Evolutionary conservation across 768 basidiomycete species (phyloP).

Genomic region (Sporobolomyces pararoseus): DNA sequence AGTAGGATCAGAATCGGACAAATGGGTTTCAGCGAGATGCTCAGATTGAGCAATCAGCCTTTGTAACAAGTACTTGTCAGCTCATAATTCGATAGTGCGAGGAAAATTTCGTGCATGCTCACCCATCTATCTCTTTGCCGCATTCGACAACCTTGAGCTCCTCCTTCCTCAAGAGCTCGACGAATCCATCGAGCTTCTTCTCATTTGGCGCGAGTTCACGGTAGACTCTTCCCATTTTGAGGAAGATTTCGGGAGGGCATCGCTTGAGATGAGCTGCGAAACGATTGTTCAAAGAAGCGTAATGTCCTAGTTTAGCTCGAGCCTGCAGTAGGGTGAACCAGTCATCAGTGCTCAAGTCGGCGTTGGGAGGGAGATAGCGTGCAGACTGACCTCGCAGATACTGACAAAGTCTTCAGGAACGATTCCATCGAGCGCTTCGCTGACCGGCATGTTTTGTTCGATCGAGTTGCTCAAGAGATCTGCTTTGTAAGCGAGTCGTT

Average conservation of each 20-base stretch:
- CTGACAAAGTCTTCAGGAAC: conserved; percentile 85
- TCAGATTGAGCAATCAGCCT: conserved; percentile 92
- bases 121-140: conserved; percentile 84
- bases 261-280: conserved; percentile 78
- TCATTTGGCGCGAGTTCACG: conserved; percentile 83
- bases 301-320: conserved; percentile 72
- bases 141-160: conserved; percentile 94
- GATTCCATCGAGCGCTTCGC: conserved; percentile 74
- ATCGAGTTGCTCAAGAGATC: conserved; percentile 80
- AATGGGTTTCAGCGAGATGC: conserved; percentile 82
- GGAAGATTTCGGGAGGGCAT: conserved; percentile 78
- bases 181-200: conserved; percentile 84
- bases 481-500: conserved; percentile 76
- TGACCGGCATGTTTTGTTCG: conserved; percentile 74
- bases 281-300: conserved; percentile 80
- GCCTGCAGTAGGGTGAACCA: conserved; percentile 55
- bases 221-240: conserved; percentile 75
- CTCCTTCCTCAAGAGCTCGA: conserved; percentile 74
- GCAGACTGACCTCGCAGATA: conserved; percentile 70
- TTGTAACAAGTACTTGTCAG: neutral
- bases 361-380: conserved; percentile 34
- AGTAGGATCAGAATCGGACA: conserved; percentile 62
- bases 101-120: conserved; percentile 6
- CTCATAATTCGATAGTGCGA: too few species aligned
- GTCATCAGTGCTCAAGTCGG: neutral